Percentiles rank a stretch among this genome's conserved stretches.
phyloP scores from a whole-genome alignment of 495 filamentous ascomycete species.

The Letharia columbiana region DNA sequence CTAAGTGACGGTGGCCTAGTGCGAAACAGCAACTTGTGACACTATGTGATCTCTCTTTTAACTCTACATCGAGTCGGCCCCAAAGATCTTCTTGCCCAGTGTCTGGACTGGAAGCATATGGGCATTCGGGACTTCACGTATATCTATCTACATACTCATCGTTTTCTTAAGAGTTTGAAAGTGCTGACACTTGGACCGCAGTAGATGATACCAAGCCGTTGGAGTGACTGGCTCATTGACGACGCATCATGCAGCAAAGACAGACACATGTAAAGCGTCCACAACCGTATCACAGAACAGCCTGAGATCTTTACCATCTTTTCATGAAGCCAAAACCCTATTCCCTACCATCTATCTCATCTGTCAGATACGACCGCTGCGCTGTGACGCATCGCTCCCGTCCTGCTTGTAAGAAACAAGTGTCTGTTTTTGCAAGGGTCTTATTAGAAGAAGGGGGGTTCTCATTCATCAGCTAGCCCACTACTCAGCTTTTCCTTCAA shows the following conservation, averaged over 20 bases:
- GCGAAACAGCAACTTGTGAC: background rate
- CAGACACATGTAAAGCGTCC: background rate
- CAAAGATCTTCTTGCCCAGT: background rate
- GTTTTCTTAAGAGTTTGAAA: background rate
- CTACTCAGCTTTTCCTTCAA: background rate
- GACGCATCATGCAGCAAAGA: conserved; percentile 7
- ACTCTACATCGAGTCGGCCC: background rate
- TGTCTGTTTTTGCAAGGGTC: background rate
- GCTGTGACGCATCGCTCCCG: background rate
- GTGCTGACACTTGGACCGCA: background rate
- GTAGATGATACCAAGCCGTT: background rate
- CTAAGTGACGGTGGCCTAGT: background rate
- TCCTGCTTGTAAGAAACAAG: background rate
- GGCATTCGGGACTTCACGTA: background rate
- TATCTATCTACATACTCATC: background rate
- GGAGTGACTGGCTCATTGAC: background rate
- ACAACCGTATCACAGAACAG: background rate
- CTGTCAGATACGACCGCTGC: background rate
- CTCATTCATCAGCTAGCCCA: background rate
- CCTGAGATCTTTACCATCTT: background rate
- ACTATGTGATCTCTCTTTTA: background rate
- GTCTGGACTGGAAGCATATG: background rate
- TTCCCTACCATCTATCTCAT: background rate
- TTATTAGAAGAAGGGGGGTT: background rate
- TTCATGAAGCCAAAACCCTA: background rate